These are phyloP conservation scores for Barbatosphaeria neglecta DNA, from an alignment of 495 filamentous ascomycete species.

Conservation along the genomic window DNA sequence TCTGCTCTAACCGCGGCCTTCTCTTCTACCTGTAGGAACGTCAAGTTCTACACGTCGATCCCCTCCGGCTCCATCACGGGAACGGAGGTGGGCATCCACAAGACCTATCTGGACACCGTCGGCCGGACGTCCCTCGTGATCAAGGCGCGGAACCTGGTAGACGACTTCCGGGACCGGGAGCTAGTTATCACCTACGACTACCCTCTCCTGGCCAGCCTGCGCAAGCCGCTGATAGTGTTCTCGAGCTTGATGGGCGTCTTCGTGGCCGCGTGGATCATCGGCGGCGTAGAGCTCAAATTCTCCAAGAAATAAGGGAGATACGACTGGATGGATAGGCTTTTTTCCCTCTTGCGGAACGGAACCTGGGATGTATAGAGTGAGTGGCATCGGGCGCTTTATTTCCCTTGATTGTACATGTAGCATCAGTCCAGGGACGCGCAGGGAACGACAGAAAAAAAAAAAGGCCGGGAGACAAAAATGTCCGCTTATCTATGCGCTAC, in stretches of 20 bases:
- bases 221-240: constrained; percentile 81
- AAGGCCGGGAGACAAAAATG: too few species aligned
- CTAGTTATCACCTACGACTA: constrained; percentile 84
- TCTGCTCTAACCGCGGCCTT: constrained; percentile 11
- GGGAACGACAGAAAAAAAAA: too few species aligned
- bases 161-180: constrained; percentile 72
- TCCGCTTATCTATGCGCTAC: too few species aligned
- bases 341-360: too few species aligned
- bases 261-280: constrained; percentile 60
- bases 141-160: constrained; percentile 72
- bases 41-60: constrained; percentile 52
- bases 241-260: constrained; percentile 65
- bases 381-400: background rate
- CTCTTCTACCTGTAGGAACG: constrained; percentile 37
- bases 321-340: too few species aligned
- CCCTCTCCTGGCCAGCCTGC: constrained; percentile 57
- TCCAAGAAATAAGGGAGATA: constrained; percentile 17
- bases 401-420: background rate
- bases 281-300: constrained; percentile 54
- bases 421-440: too few species aligned
- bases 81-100: constrained; percentile 36
- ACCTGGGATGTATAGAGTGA: background rate
- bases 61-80: constrained; percentile 47
- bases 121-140: constrained; percentile 77
- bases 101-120: constrained; percentile 88